Conservation (phyloP, 164 flowering plant genomes). For the Platanus orientalis region DNA sequence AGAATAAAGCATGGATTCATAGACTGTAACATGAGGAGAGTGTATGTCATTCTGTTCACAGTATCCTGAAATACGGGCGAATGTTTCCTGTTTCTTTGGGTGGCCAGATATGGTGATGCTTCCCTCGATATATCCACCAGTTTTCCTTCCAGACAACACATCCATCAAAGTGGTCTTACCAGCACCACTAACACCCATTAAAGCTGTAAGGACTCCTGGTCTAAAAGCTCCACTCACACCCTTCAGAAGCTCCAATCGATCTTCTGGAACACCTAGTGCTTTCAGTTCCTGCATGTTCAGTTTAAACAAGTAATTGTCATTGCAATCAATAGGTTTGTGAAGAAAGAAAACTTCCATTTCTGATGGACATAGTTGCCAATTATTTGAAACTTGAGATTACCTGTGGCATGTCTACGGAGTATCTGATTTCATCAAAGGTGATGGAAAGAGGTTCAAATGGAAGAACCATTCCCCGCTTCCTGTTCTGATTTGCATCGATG, state of each 20-base stretch:
- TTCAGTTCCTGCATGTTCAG: conserved; percentile 53
- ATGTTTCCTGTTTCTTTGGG: conserved; percentile 49
- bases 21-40: conserved; percentile 50
- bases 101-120: conserved; percentile 40
- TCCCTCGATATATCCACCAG: conserved; percentile 49
- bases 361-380: neutral
- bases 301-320: neutral
- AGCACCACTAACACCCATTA: conserved; percentile 68
- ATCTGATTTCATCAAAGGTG: conserved; percentile 41
- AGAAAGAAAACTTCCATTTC: neutral
- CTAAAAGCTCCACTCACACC: conserved; percentile 50
- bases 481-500: conserved; percentile 9
- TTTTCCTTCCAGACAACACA: conserved; percentile 51
- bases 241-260: conserved; percentile 36
- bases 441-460: conserved; percentile 53
- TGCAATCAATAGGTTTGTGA: neutral
- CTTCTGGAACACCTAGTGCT: conserved; percentile 34
- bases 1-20: conserved; percentile 48
- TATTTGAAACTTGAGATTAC: conserved; percentile 18
- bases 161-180: conserved; percentile 61
- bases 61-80: conserved; percentile 51
- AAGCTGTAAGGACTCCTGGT: conserved; percentile 56
- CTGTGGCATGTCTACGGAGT: conserved; percentile 55
- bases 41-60: conserved; percentile 58
- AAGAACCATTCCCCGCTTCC: conserved; percentile 47